Base-by-base conservation (phyloP, 2,329 filamentous ascomycete genomes). In the Fusarium sp. region DNA sequence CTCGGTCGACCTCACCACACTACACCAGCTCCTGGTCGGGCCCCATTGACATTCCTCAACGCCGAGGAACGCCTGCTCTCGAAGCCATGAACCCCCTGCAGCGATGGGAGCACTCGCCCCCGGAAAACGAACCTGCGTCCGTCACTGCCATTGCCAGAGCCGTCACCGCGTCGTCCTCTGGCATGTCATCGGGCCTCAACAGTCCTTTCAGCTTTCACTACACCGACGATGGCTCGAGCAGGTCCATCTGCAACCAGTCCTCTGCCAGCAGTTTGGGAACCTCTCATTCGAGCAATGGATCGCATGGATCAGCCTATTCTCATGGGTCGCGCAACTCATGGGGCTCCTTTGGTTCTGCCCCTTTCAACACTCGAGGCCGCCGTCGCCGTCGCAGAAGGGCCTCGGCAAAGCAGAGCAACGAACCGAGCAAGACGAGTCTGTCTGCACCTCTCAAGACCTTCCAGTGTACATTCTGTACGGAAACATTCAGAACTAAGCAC, bases 1-100 rank as follows among this genome's bases (percentile, higher is more conserved):
- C 90, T 56, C 88, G 92, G 73, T 91, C 90, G 33, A 90, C 88
- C 20, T 95, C 94, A 6, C 93, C 94, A 1, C 90, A 92, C 75
- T 88, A 90, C 29, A 88, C 87, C 71, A 88, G 87, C 72, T 87
- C 84, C 73, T 88, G 89, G 65, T 88, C 88, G 6, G 86, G 87
- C 65, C 90, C 92, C 5, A 92, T 97, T 71, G 91, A 95, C 72
- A 95, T 97, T 65, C 93, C 94, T 13, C 85, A 88, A 78, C 85
- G 88, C 78, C 84, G 86, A 66, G 87, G 88, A 59, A 89, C 90
- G 54, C 89, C 90, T 2, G 87, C 85, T 16, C 81, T 86, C 20
- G 86, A 89, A 75, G 78, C 79, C 63, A 88, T 90, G 87, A 89
- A 89, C 71, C 88, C 88, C 11, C 82, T 91, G 39, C 87, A 90